Evolutionary conservation across 306 rosid species (phyloP), one percentile per base, ranked within the genome.

Genomic region (Cyclanthera cordifolia): DNA sequence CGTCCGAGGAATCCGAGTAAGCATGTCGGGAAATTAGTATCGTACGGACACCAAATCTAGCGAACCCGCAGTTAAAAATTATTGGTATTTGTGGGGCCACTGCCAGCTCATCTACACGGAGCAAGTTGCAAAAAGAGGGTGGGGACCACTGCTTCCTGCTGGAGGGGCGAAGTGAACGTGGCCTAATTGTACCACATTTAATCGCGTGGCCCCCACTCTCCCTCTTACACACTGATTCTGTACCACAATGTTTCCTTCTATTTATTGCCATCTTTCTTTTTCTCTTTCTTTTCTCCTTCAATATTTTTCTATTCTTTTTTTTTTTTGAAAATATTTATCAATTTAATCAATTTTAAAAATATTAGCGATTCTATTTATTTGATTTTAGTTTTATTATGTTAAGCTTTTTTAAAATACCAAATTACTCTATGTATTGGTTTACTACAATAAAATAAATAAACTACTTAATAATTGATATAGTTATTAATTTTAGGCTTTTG

Each of bases 161-260:
- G 5, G 30, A 53, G 58, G 58, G 58, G 14, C 58, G 58, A 21
- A 53, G 30, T n/a, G 58, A 53, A 53, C 58, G 58, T 53, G 58
- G 58, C 58, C 30, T 53, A 53, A 53, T 53, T 21, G 58, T 53
- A 53, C 58, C 32, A 11, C 58, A 53, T 53, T 53, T 21, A 53
- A 53, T 21, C 32, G 58, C 58, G 58, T 53, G 58, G 32, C 2
- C 58, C 58, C 58, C 58, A 53, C 58, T 53, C 32, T 21, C 32
- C 16, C 6, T 53, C 58, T 12, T n/a, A n/a, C 17, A 53, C 28
- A 9, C 58, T 21, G 30, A 21, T 32, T 23, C 1, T 49, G 30
- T 53, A 53, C 57, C 28, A 20, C 41, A 20, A 8, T 21, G 11
- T 53, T 20, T 51, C 30, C 30, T 21, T 21, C 16, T 21, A 53